phyloP scores from a whole-genome alignment of 306 rosid species.

The Acmispon strigosus region DNA sequence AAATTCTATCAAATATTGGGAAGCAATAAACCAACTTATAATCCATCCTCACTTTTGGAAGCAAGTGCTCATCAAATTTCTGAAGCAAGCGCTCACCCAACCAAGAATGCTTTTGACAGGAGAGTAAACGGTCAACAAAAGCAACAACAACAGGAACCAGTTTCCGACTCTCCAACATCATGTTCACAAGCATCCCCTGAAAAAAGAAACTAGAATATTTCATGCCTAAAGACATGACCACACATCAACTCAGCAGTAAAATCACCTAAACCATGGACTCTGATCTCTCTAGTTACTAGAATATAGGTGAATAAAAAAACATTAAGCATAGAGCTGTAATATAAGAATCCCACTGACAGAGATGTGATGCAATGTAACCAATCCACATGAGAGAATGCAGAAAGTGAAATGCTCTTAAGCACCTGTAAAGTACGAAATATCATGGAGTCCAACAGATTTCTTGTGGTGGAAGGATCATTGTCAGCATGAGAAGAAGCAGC shows the following conservation, averaged over 20 bases:
- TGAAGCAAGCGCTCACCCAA: constrained; percentile 89
- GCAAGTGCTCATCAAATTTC: constrained; percentile 79
- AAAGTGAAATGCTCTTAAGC: constrained; percentile 5
- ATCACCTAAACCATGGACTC: neutral
- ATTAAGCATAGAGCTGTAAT: neutral
- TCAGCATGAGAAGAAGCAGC: constrained; percentile 67
- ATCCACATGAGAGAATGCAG: neutral
- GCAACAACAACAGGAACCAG: constrained; percentile 82
- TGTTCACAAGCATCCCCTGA: constrained; percentile 74
- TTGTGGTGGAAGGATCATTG: constrained; percentile 54
- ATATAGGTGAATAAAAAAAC: neutral
- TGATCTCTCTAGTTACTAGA: constrained; percentile 7
- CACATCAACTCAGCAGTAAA: neutral
- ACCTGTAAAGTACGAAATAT: constrained; percentile 66
- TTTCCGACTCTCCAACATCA: constrained; percentile 63
- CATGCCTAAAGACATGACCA: neutral
- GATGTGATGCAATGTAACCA: neutral
- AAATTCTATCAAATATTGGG: constrained; percentile 79
- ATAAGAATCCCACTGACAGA: neutral
- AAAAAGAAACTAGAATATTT: constrained; percentile 16
- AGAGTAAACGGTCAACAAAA: constrained; percentile 69
- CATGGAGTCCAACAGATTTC: constrained; percentile 52
- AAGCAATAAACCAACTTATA: constrained; percentile 72
- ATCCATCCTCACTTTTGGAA: constrained; percentile 71
- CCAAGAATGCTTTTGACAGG: constrained; percentile 79